phyloP scores from a whole-genome alignment of 164 flowering plant genomes.

The Magnolia officinalis region DNA sequence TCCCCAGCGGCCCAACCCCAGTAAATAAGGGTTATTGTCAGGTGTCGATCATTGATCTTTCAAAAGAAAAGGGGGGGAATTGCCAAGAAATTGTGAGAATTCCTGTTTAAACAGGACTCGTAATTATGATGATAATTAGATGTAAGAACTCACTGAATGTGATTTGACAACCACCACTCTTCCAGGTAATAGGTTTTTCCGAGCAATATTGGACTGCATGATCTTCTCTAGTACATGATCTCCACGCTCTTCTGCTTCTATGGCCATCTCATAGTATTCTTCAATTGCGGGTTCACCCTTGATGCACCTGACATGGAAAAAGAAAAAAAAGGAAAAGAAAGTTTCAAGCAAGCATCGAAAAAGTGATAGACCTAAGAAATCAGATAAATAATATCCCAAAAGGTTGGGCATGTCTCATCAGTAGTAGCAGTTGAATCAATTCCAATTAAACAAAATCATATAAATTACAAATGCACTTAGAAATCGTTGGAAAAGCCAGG shows the following conservation, averaged over 20 bases:
- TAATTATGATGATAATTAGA: neutral
- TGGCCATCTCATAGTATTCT: slow-evolving; percentile 75
- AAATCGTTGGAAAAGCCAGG: too few species aligned
- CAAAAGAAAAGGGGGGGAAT: too few species aligned
- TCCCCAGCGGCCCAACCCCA: too few species aligned
- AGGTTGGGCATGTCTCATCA: too few species aligned
- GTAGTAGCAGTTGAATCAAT: too few species aligned
- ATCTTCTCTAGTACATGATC: slow-evolving; percentile 51
- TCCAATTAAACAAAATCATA: too few species aligned
- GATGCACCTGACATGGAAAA: slow-evolving; percentile 64
- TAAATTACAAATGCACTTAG: too few species aligned
- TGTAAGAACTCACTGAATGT: slow-evolving; percentile 54
- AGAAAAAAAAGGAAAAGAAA: neutral
- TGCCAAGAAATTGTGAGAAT: too few species aligned
- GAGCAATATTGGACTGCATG: slow-evolving; percentile 63
- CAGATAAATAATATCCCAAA: too few species aligned
- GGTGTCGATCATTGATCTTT: too few species aligned
- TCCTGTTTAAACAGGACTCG: neutral
- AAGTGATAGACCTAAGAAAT: neutral
- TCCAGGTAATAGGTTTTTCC: slow-evolving; percentile 61
- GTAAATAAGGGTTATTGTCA: too few species aligned
- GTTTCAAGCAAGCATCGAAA: neutral
- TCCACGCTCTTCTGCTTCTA: slow-evolving; percentile 57
- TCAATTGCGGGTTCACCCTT: slow-evolving; percentile 95
- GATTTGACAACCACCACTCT: slow-evolving; percentile 87